A percentile compares a stretch with the other conserved stretches of the same genome.
Evolutionary conservation across 305 asterid genomes (phyloP).

Genomic region (Rubia tinctorum): DNA sequence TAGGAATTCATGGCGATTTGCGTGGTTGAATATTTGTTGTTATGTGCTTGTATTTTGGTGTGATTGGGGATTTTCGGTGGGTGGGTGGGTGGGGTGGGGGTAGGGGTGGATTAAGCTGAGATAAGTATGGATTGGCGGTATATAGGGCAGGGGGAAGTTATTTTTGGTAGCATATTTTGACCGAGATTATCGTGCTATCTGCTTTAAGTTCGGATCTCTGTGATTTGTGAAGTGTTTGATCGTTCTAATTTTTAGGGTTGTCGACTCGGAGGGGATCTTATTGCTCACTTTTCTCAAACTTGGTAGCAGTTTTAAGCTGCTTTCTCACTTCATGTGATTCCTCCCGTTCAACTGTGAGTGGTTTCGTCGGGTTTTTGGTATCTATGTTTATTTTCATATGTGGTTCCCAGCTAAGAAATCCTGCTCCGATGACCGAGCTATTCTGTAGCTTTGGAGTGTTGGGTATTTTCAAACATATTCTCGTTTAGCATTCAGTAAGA

Average conservation of each 20-base stretch:
- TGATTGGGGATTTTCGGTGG: neutral
- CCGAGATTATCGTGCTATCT: slow-evolving; percentile 32
- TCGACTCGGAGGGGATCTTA: slow-evolving; percentile 22
- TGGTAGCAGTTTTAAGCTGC: slow-evolving; percentile 38
- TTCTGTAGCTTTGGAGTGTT: slow-evolving; percentile 1
- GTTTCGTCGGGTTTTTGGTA: slow-evolving; percentile 11
- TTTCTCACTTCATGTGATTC: slow-evolving; percentile 12
- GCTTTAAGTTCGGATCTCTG: slow-evolving; percentile 60
- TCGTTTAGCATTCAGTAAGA: neutral
- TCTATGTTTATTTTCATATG: neutral
- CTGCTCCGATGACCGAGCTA: no score
- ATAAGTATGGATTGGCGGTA: slow-evolving; percentile 26
- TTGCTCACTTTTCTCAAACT: slow-evolving; percentile 21
- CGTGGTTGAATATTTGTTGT: slow-evolving; percentile 10
- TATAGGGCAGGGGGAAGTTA: slow-evolving; percentile 16
- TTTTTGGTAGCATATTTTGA: slow-evolving; percentile 25
- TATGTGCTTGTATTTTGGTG: slow-evolving; percentile 1
- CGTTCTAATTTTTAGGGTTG: slow-evolving; percentile 40
- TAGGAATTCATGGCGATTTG: neutral
- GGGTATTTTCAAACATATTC: neutral
- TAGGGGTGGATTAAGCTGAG: slow-evolving; percentile 12
- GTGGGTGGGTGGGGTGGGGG: neutral
- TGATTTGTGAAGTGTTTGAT: slow-evolving; percentile 37
- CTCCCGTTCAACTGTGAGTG: neutral
- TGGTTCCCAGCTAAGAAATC: neutral